Percentiles rank a stretch among this genome's conserved stretches.
Evolutionary conservation across 306 rosid genomes (phyloP).

Genomic region (Acacia melanoxylon): DNA sequence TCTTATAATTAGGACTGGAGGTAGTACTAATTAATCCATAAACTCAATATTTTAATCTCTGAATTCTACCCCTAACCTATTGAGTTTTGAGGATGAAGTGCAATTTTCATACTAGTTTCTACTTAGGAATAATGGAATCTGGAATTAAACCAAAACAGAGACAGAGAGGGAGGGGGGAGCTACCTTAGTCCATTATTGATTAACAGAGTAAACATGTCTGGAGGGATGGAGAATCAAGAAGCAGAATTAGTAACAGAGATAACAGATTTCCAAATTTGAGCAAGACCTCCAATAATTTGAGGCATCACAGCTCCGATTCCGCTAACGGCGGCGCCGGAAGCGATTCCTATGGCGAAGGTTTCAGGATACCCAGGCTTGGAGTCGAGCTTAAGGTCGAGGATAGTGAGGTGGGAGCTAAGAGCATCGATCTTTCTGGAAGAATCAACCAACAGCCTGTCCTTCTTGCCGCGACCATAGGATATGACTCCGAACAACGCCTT

Average conservation of each 20-base stretch:
- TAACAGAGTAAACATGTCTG: background rate
- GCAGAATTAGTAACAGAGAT: conserved; percentile 38
- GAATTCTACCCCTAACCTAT: background rate
- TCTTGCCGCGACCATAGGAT: conserved; percentile 66
- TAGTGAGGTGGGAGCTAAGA: conserved; percentile 45
- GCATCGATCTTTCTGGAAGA: conserved; percentile 68
- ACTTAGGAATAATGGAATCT: background rate
- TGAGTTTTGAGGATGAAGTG: background rate
- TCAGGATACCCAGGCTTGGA: conserved; percentile 77
- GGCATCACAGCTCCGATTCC: conserved; percentile 59
- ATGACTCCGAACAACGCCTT: conserved; percentile 62
- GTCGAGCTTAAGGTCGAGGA: conserved; percentile 78
- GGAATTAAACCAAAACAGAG: background rate
- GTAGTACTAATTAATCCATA: too few species aligned
- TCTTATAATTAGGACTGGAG: too few species aligned
- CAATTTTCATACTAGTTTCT: background rate
- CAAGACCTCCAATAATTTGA: conserved; percentile 52
- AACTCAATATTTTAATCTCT: background rate
- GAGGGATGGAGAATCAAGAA: background rate
- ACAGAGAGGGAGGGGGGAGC: background rate
- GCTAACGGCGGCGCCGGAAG: conserved; percentile 64
- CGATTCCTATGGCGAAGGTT: conserved; percentile 67
- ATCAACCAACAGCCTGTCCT: conserved; percentile 52
- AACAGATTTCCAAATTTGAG: conserved; percentile 70
- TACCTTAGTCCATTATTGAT: background rate